These are phyloP conservation scores for Exutisphaerella laricina DNA, from an alignment of 2,329 filamentous ascomycete species.

Conservation along the genomic window DNA sequence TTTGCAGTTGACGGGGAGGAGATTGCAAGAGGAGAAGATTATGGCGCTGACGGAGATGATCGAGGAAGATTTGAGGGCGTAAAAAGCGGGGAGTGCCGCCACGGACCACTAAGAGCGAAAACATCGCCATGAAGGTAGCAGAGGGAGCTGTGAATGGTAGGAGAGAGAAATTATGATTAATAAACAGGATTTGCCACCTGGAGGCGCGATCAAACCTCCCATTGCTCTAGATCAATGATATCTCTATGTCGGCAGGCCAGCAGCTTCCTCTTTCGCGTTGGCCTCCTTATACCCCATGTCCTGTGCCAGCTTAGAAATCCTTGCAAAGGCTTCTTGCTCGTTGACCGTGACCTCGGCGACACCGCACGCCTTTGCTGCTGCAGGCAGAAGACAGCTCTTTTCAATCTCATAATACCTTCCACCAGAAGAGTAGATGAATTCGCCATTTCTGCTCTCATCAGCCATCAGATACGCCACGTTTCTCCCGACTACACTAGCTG, in stretches of 20 bases:
- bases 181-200: too few relatives aligned
- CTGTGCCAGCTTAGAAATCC: slow-evolving; percentile 5
- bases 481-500: slow-evolving; percentile 44
- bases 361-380: slow-evolving; percentile 12
- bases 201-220: too few relatives aligned
- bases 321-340: slow-evolving; percentile 12
- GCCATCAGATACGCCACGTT: slow-evolving; percentile 48
- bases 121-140: too few relatives aligned
- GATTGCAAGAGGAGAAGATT: slow-evolving; percentile 36
- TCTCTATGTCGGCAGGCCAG: too few relatives aligned
- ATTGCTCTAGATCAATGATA: too few relatives aligned
- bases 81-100: neutral
- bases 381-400: slow-evolving; percentile 31
- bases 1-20: slow-evolving; percentile 31
- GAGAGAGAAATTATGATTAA: too few relatives aligned
- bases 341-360: slow-evolving; percentile 6
- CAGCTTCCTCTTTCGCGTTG: neutral
- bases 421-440: slow-evolving; percentile 48
- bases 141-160: too few relatives aligned
- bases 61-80: slow-evolving; percentile 18
- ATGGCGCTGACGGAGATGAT: slow-evolving; percentile 30
- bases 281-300: neutral
- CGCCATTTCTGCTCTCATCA: slow-evolving; percentile 45
- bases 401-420: slow-evolving; percentile 53
- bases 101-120: too few relatives aligned